These are phyloP conservation scores for Pseudophaeomoniella oleicola DNA, from an alignment of 2,329 filamentous ascomycete genomes.

Conservation along the genomic window DNA sequence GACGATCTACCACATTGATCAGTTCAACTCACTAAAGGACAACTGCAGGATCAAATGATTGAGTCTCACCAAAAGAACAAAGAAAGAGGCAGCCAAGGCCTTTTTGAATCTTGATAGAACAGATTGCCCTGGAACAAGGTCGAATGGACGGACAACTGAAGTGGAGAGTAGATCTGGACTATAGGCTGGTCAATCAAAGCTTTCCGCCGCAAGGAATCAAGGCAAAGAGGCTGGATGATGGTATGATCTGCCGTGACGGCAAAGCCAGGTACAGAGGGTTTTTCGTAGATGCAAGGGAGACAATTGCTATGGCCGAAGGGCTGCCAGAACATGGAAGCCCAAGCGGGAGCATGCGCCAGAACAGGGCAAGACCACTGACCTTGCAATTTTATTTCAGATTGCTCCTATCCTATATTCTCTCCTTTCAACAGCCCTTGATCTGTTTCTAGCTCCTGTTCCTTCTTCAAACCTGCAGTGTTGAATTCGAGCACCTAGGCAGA, in stretches of 20 bases:
- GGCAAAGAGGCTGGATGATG: neutral
- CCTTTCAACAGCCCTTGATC: slow-evolving; percentile 1
- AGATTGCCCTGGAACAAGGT: neutral
- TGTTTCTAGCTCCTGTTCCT: slow-evolving; percentile 1
- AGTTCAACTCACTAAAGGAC: slow-evolving; percentile 15
- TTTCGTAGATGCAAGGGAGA: neutral
- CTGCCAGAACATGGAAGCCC: neutral
- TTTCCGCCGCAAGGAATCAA: slow-evolving; percentile 1
- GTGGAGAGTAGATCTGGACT: neutral
- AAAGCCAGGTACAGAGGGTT: neutral
- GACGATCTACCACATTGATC: slow-evolving; percentile 23
- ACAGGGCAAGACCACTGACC: neutral
- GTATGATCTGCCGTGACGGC: no score
- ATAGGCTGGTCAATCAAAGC: neutral
- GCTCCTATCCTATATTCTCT: neutral
- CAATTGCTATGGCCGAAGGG: neutral
- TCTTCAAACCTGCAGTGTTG: slow-evolving; percentile 4
- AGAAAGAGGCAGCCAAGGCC: slow-evolving; percentile 1
- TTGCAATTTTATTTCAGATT: slow-evolving; percentile 1
- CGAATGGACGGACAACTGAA: neutral
- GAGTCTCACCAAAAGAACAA: slow-evolving; percentile 16
- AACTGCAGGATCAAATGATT: neutral
- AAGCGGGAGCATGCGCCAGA: neutral
- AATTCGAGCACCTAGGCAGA: slow-evolving; percentile 5
- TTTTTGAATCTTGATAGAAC: slow-evolving; percentile 1